These are phyloP conservation scores for Leccinellum albellum DNA, from an alignment of 768 basidiomycete species.

Conservation along the genomic window DNA sequence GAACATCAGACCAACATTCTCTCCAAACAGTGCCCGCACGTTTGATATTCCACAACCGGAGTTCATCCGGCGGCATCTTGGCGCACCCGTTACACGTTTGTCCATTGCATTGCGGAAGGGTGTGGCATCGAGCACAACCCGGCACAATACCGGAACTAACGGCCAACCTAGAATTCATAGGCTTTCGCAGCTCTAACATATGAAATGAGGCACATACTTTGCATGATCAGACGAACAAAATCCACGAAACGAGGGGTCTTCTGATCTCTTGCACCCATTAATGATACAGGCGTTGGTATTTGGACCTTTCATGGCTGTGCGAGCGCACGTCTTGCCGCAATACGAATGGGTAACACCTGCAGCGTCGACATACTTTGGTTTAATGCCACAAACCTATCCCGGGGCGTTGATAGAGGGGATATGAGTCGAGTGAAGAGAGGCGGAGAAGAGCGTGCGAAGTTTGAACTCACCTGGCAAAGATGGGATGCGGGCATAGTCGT, in stretches of 20 bases:
- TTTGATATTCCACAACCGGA: slow-evolving; percentile 47
- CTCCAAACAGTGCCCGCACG: slow-evolving; percentile 46
- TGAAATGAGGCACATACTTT: slow-evolving; percentile 36
- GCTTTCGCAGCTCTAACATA: slow-evolving; percentile 3
- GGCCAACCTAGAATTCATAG: slow-evolving; percentile 40
- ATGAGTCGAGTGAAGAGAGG: slow-evolving; percentile 8
- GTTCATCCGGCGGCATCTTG: slow-evolving; percentile 39
- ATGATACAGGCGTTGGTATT: slow-evolving; percentile 44
- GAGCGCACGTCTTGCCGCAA: slow-evolving; percentile 60
- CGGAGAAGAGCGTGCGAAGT: slow-evolving; percentile 14
- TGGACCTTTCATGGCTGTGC: slow-evolving; percentile 32
- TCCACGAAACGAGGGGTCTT: slow-evolving; percentile 45
- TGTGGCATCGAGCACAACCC: slow-evolving; percentile 47
- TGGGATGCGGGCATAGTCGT: slow-evolving; percentile 19
- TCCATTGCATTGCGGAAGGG: slow-evolving; percentile 44
- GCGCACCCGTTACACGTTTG: slow-evolving; percentile 50
- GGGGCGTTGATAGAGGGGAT: neutral
- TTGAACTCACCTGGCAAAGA: slow-evolving; percentile 26
- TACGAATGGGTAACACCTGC: slow-evolving; percentile 55
- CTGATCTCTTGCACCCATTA: slow-evolving; percentile 49
- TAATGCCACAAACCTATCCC: slow-evolving; percentile 52
- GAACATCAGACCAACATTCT: slow-evolving; percentile 40
- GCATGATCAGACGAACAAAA: slow-evolving; percentile 62
- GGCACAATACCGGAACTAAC: slow-evolving; percentile 47
- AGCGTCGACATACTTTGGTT: slow-evolving; percentile 59